A percentile compares a stretch with the other conserved stretches of the same genome.
Conservation (phyloP, 116 monocot genomes). For the Phalaenopsis hybrid region DNA sequence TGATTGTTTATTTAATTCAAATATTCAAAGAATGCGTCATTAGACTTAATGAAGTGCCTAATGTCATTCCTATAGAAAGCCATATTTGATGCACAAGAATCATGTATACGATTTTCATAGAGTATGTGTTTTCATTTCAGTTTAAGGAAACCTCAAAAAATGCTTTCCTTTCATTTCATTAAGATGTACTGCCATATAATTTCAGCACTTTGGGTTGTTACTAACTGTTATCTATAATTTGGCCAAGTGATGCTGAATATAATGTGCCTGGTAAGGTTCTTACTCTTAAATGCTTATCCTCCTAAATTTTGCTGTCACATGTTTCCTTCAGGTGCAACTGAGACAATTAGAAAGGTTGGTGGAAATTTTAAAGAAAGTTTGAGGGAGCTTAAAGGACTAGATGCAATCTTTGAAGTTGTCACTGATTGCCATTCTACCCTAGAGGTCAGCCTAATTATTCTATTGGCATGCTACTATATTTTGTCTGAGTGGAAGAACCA, state of each 20-base stretch:
- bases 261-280: not conserved
- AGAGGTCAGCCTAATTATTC: constrained; percentile 42
- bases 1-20: not conserved
- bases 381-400: constrained; percentile 82
- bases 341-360: constrained; percentile 38
- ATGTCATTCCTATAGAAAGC: not conserved
- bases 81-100: not conserved
- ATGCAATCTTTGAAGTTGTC: constrained; percentile 75
- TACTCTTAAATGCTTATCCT: not conserved
- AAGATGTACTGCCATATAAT: not conserved
- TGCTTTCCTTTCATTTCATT: not conserved
- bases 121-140: not conserved
- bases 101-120: not conserved
- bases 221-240: not conserved
- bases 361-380: constrained; percentile 90
- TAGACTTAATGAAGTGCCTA: not conserved
- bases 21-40: not conserved
- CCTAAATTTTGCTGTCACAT: constrained; percentile 1
- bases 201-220: not conserved
- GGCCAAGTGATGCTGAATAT: not conserved
- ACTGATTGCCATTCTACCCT: constrained; percentile 56
- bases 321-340: constrained; percentile 55
- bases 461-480: not conserved
- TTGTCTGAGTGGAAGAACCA: not conserved
- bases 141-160: not conserved